phyloP scores from a whole-genome alignment of 2,329 filamentous ascomycete species.

The Colletotrichum caudatum region DNA sequence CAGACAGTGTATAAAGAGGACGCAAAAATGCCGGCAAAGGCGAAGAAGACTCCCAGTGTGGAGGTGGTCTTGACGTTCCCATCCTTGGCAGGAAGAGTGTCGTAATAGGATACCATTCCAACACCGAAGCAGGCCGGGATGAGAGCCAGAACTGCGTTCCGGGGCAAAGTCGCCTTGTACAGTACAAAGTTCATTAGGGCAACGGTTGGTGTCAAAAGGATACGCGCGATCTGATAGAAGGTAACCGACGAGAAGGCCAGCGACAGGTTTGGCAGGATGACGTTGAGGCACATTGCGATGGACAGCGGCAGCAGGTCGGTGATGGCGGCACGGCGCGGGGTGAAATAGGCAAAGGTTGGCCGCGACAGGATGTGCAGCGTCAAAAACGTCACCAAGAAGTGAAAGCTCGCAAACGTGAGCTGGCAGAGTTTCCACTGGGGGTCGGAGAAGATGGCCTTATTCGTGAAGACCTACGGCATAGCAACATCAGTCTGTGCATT shows the following conservation, averaged over 20 bases:
- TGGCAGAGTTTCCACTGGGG: slow-evolving; percentile 71
- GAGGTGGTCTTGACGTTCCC: slow-evolving; percentile 67
- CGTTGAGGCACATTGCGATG: slow-evolving; percentile 75
- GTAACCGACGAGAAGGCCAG: slow-evolving; percentile 76
- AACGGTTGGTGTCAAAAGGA: slow-evolving; percentile 74
- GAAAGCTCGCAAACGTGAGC: slow-evolving; percentile 75
- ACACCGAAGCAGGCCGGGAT: slow-evolving; percentile 73
- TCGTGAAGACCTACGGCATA: slow-evolving; percentile 70
- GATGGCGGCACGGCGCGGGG: slow-evolving; percentile 66
- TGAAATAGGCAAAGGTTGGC: slow-evolving; percentile 69
- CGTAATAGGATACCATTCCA: slow-evolving; percentile 75
- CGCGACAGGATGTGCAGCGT: slow-evolving; percentile 73
- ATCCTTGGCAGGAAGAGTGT: slow-evolving; percentile 65
- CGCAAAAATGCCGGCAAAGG: slow-evolving; percentile 72
- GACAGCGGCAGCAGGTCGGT: slow-evolving; percentile 73
- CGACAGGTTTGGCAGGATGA: slow-evolving; percentile 76
- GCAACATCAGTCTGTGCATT: slow-evolving; percentile 32
- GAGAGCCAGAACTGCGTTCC: slow-evolving; percentile 65
- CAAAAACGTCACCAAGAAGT: slow-evolving; percentile 74
- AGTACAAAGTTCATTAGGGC: slow-evolving; percentile 74
- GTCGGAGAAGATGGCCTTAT: slow-evolving; percentile 77
- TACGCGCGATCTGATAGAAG: slow-evolving; percentile 77
- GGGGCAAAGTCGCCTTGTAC: slow-evolving; percentile 68
- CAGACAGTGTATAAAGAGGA: slow-evolving; percentile 77
- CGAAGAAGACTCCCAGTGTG: slow-evolving; percentile 71